phyloP scores from a whole-genome alignment of 257 asterid species.

The Verbena officinalis region DNA sequence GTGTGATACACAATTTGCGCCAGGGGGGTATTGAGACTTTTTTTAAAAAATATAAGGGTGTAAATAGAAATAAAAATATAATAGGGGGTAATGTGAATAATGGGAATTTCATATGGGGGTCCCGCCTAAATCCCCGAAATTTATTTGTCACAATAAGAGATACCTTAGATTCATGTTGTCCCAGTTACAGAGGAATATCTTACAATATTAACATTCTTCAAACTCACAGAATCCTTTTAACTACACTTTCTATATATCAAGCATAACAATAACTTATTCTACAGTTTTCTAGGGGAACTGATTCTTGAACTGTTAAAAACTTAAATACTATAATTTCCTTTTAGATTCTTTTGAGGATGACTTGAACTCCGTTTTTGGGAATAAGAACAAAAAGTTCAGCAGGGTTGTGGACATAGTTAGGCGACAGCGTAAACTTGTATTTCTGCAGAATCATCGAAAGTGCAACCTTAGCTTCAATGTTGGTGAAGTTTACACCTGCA shows the following conservation, averaged over 20 bases:
- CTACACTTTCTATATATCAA: too few species aligned
- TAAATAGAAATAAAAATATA: too few species aligned
- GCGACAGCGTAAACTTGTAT: slow-evolving; percentile 45
- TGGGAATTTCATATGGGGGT: too few species aligned
- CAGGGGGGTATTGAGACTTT: too few species aligned
- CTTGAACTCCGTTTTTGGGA: slow-evolving; percentile 55
- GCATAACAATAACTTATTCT: neutral
- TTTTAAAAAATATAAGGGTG: too few species aligned
- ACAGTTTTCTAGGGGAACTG: neutral
- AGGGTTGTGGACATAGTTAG: slow-evolving; percentile 53
- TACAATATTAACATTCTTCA: neutral
- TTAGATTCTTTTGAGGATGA: slow-evolving; percentile 43
- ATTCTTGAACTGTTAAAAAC: neutral
- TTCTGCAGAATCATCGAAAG: slow-evolving; percentile 57
- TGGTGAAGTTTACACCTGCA: slow-evolving; percentile 59
- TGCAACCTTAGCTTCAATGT: slow-evolving; percentile 59
- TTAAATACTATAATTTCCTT: neutral
- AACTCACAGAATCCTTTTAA: neutral
- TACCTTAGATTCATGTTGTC: too few species aligned
- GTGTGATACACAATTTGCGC: too few species aligned
- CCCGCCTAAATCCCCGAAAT: too few species aligned
- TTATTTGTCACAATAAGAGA: too few species aligned
- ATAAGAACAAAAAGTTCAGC: slow-evolving; percentile 47
- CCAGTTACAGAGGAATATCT: too few species aligned
- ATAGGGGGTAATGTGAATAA: too few species aligned